Conservation (phyloP, 768 basidiomycete species). For the Podaxis sp. region DNA sequence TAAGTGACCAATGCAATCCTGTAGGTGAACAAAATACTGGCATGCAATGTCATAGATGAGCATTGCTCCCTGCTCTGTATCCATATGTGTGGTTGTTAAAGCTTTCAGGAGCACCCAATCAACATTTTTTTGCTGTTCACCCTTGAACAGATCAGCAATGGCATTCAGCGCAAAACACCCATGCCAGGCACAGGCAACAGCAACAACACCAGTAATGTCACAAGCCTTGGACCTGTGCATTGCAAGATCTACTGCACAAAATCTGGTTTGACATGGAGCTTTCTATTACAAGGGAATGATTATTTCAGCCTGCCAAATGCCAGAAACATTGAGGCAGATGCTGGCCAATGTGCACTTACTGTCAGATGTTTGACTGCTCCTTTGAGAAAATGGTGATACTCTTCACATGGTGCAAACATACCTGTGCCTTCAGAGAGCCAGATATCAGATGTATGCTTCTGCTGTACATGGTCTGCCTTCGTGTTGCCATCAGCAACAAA, state of each 20-base stretch:
- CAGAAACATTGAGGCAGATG: too few relatives aligned
- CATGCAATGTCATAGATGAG: too few relatives aligned
- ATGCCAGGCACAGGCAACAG: too few relatives aligned
- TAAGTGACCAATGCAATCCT: too few relatives aligned
- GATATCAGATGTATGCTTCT: not conserved
- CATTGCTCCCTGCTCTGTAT: constrained; percentile 12
- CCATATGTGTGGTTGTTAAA: constrained; percentile 9
- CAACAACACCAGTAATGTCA: too few relatives aligned
- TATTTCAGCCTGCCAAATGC: too few relatives aligned
- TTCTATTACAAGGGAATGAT: constrained; percentile 13
- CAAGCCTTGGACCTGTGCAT: too few relatives aligned
- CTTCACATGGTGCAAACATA: not conserved
- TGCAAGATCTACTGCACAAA: too few relatives aligned
- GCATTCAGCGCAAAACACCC: constrained; percentile 18
- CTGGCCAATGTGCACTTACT: too few relatives aligned
- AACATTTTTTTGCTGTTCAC: constrained; percentile 26
- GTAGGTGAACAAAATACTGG: too few relatives aligned
- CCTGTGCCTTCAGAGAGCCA: not conserved
- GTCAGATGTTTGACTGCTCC: not conserved
- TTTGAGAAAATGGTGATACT: not conserved
- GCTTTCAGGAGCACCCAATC: constrained; percentile 19
- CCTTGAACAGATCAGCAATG: constrained; percentile 20
- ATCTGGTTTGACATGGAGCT: constrained; percentile 19
- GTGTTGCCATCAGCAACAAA: not conserved
- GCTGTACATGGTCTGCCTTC: not conserved